Evolutionary conservation across 805 yeast species (phyloP).

Genomic region (Tetrapisispora taiwanensis): DNA sequence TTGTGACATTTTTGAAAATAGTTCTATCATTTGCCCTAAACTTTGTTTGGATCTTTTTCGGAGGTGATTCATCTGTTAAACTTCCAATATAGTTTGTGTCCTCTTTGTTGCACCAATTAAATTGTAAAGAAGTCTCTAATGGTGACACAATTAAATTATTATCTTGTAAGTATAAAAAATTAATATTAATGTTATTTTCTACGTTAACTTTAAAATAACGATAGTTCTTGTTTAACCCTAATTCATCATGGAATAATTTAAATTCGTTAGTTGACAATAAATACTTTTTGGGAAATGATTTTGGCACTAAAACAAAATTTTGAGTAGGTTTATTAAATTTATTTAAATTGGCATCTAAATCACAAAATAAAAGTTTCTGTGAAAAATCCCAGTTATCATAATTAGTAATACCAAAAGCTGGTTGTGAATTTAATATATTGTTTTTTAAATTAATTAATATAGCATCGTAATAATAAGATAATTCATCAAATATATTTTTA

Average conservation of each 20-base stretch:
- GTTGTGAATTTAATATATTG: conserved; percentile 8
- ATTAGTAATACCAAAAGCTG: conserved; percentile 4
- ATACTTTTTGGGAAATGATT: conserved; percentile 9
- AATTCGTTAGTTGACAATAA: conserved; percentile 1
- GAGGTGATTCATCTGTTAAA: neutral
- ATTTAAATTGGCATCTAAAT: conserved; percentile 5
- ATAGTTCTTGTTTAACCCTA: neutral
- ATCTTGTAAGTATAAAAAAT: neutral
- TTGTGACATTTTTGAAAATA: conserved; percentile 1
- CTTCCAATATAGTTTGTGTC: conserved; percentile 1
- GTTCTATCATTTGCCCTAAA: neutral
- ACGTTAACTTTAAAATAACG: neutral
- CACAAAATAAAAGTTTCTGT: conserved; percentile 11
- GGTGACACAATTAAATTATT: neutral
- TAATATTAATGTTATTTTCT: neutral
- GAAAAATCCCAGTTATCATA: conserved; percentile 10
- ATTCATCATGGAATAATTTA: neutral
- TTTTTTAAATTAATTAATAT: conserved; percentile 3
- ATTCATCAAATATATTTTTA: neutral
- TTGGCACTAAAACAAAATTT: conserved; percentile 15
- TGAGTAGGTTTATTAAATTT: conserved; percentile 10
- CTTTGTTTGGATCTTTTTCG: neutral
- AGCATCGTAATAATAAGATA: neutral
- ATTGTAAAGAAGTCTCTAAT: neutral
- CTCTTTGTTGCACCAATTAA: conserved; percentile 1